Percentiles rank a stretch among this genome's conserved stretches.
phyloP scores from a whole-genome alignment of 164 flowering plant genomes.

The Sextonia rubra region DNA sequence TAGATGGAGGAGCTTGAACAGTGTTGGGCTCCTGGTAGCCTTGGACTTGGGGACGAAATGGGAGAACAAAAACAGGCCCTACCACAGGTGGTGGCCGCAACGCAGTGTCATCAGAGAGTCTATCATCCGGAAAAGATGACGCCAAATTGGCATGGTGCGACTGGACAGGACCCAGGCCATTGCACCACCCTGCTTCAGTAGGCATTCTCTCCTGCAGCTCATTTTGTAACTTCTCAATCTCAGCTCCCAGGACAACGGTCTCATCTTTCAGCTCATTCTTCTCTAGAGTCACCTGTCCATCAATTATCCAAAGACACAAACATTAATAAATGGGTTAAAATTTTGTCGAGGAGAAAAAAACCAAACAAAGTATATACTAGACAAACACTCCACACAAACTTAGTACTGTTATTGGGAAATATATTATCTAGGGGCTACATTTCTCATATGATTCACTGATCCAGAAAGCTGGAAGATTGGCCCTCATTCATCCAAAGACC shows the following conservation, averaged over 20 bases:
- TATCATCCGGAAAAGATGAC: conserved; percentile 18
- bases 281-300: conserved; percentile 41
- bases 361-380: neutral
- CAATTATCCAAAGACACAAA: conserved; percentile 5
- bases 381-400: neutral
- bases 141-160: conserved; percentile 15
- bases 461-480: too few relatives aligned
- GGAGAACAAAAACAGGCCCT: conserved; percentile 43
- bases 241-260: conserved; percentile 35
- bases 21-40: conserved; percentile 16
- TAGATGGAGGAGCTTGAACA: conserved; percentile 4
- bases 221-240: conserved; percentile 38
- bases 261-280: conserved; percentile 56
- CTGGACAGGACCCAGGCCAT: conserved; percentile 27
- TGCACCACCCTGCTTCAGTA: conserved; percentile 32
- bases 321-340: neutral
- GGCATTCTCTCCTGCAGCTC: conserved; percentile 32
- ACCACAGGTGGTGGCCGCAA: conserved; percentile 17
- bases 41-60: conserved; percentile 34
- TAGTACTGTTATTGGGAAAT: neutral
- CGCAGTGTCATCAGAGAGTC: conserved; percentile 13
- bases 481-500: too few relatives aligned
- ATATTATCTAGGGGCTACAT: too few relatives aligned
- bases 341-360: neutral
- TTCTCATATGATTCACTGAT: too few relatives aligned